A percentile compares a stretch with the other conserved stretches of the same genome.
These are phyloP conservation scores for Wilcoxina mikolae DNA, from an alignment of 495 filamentous ascomycete species.

Conservation along the genomic window DNA sequence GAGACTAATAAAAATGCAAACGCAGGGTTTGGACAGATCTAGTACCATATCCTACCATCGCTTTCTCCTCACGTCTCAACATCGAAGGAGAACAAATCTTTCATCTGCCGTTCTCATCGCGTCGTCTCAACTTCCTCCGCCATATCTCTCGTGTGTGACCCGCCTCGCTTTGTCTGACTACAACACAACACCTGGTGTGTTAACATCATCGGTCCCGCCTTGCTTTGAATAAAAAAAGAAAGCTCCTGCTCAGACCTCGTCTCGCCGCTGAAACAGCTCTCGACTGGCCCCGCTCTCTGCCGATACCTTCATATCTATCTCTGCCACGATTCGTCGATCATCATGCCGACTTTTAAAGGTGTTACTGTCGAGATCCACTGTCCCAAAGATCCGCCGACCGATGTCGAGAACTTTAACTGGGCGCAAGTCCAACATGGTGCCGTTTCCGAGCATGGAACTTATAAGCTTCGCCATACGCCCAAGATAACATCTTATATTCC, in stretches of 20 bases:
- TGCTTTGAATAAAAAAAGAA: background rate
- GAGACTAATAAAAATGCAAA: no score
- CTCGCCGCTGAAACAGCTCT: no score
- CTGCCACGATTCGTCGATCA: background rate
- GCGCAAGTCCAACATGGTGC: constrained; percentile 41
- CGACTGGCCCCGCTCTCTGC: no score
- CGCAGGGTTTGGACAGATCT: no score
- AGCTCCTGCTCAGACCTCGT: no score
- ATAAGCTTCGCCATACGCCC: constrained; percentile 77
- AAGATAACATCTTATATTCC: constrained; percentile 96
- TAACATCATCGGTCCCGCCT: background rate
- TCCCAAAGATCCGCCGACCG: constrained; percentile 24
- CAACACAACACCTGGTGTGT: background rate
- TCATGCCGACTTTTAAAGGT: constrained; percentile 29
- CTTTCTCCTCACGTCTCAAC: no score
- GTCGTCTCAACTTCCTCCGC: no score
- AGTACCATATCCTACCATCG: no score
- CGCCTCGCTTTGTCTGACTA: no score
- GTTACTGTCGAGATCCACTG: constrained; percentile 28
- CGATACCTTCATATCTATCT: background rate
- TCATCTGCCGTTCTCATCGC: no score
- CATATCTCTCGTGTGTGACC: no score
- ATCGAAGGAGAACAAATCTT: no score
- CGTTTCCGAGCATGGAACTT: constrained; percentile 80
- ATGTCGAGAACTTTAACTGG: constrained; percentile 25